Percentiles rank a stretch among this genome's conserved stretches.
These are phyloP conservation scores for Populus trichocarpa DNA, from an alignment of 441 rosid species.

Conservation along the genomic window DNA sequence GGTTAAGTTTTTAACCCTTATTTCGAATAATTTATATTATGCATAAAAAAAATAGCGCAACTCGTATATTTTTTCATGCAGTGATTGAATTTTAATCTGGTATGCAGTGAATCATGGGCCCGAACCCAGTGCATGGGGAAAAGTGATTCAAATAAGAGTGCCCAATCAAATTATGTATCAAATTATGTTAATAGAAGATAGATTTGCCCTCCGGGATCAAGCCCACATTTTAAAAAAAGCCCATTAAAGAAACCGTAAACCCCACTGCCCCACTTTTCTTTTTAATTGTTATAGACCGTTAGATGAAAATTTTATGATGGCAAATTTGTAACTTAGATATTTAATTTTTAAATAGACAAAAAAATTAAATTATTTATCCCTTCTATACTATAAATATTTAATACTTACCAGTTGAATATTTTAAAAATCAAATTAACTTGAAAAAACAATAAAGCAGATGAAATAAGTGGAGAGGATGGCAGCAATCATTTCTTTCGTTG, in stretches of 20 bases:
- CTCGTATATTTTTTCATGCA: neutral
- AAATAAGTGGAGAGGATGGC: conserved; percentile 16
- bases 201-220: conserved; percentile 1
- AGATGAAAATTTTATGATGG: neutral
- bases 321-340: neutral
- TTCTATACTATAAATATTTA: neutral
- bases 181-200: conserved; percentile 1
- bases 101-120: too few relatives aligned
- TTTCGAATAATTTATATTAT: too few relatives aligned
- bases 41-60: neutral
- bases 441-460: neutral
- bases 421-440: neutral
- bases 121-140: neutral
- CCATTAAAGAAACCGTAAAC: conserved; percentile 8
- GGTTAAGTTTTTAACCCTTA: neutral
- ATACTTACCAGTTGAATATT: neutral
- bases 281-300: neutral
- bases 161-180: too few relatives aligned
- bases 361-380: neutral
- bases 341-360: neutral
- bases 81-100: too few relatives aligned
- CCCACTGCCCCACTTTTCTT: neutral
- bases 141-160: neutral
- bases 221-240: neutral
- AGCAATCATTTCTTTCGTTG: conserved; percentile 25